A percentile compares a stretch with the other conserved stretches of the same genome.
These are phyloP conservation scores for Panus rudis DNA, from an alignment of 768 basidiomycete species.

Conservation along the genomic window DNA sequence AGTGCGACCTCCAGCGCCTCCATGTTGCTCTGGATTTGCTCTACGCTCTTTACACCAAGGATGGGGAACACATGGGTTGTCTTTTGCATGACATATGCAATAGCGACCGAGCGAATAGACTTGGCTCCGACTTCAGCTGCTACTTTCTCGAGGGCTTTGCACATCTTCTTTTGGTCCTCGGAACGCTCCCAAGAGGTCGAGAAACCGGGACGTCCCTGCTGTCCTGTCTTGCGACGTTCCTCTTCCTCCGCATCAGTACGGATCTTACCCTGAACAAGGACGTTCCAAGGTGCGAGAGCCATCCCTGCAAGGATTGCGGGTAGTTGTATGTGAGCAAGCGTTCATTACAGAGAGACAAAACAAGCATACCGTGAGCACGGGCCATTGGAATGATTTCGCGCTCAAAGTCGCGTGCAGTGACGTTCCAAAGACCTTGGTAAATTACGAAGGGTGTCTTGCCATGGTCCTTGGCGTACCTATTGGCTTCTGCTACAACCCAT, in stretches of 20 bases:
- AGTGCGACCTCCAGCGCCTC: constrained; percentile 37
- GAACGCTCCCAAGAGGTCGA: constrained; percentile 38
- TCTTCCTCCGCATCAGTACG: constrained; percentile 29
- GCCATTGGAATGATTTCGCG: constrained; percentile 34
- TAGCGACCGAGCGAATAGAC: constrained; percentile 27
- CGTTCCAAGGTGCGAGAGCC: constrained; percentile 31
- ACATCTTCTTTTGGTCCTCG: constrained; percentile 38
- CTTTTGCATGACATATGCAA: constrained; percentile 44
- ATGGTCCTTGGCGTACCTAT: constrained; percentile 32
- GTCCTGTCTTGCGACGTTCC: constrained; percentile 14
- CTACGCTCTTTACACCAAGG: constrained; percentile 40
- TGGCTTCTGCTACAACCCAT: constrained; percentile 29
- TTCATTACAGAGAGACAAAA: constrained; percentile 12
- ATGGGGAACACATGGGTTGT: constrained; percentile 40
- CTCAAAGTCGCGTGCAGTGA: constrained; percentile 32
- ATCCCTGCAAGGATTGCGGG: constrained; percentile 14
- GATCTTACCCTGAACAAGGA: constrained; percentile 29
- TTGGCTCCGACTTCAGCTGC: not conserved
- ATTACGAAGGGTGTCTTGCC: constrained; percentile 31
- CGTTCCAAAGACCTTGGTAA: constrained; percentile 31
- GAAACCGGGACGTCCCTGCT: constrained; percentile 31
- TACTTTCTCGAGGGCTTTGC: constrained; percentile 33
- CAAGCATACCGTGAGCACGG: constrained; percentile 18
- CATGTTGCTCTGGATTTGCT: constrained; percentile 37
- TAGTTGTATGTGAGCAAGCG: not conserved